Evolutionary conservation across 345 rosid species (phyloP).

Genomic region (Populus tremula): DNA sequence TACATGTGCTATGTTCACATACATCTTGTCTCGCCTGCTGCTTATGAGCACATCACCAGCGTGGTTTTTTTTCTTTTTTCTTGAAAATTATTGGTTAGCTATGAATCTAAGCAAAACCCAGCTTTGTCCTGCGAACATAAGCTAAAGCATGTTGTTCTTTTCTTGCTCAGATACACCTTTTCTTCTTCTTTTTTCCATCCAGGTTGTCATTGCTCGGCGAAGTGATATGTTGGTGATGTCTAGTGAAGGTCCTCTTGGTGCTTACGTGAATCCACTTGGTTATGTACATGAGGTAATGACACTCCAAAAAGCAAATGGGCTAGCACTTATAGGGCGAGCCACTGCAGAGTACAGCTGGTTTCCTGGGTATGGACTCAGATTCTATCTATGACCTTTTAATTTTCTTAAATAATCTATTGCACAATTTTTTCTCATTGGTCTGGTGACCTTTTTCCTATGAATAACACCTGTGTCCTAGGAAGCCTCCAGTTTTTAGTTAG

Average conservation of each 20-base stretch:
- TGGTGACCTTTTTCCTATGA: neutral
- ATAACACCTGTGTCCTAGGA: neutral
- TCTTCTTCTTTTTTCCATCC: conserved; percentile 13
- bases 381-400: neutral
- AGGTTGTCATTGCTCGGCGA: conserved; percentile 78
- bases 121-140: neutral
- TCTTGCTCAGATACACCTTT: neutral
- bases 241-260: conserved; percentile 93
- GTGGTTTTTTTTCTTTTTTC: neutral
- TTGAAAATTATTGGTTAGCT: neutral
- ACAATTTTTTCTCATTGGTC: neutral
- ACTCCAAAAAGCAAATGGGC: conserved; percentile 58
- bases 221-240: conserved; percentile 98
- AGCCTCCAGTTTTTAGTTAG: neutral
- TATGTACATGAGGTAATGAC: conserved; percentile 83
- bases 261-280: conserved; percentile 78
- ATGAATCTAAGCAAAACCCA: neutral
- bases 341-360: conserved; percentile 81
- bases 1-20: neutral
- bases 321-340: conserved; percentile 51
- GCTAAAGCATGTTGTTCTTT: neutral
- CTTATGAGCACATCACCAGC: neutral
- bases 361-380: conserved; percentile 71
- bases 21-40: neutral
- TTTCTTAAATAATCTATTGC: neutral